These are phyloP conservation scores for Capsicum pubescens DNA, from an alignment of 257 asterid genomes.

Conservation along the genomic window DNA sequence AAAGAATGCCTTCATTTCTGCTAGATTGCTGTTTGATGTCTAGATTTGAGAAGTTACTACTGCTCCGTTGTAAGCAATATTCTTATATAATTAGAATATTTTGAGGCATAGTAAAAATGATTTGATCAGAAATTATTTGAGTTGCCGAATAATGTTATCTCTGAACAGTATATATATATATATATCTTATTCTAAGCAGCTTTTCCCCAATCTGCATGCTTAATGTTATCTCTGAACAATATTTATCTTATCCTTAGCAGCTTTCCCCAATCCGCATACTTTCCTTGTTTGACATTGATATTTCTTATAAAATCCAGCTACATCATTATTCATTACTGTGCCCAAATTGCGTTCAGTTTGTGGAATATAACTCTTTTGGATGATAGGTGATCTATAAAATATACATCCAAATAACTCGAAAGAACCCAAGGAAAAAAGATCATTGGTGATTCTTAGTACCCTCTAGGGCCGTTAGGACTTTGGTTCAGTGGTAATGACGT, in stretches of 20 bases:
- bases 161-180: not conserved
- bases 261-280: not conserved
- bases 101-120: conserved; percentile 23
- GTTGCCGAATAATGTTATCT: conserved; percentile 23
- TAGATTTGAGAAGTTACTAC: conserved; percentile 39
- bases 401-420: not conserved
- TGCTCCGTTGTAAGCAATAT: conserved; percentile 32
- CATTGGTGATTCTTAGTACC: not conserved
- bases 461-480: not conserved
- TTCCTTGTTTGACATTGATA: not conserved
- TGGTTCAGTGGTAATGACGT: not conserved
- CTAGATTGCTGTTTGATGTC: conserved; percentile 38
- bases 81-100: conserved; percentile 28
- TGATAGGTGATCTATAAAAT: not conserved
- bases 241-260: conserved; percentile 15
- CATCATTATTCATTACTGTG: not conserved
- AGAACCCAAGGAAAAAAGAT: not conserved
- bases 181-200: not conserved
- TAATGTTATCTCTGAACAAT: not conserved
- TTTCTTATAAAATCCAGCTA: not conserved
- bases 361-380: not conserved
- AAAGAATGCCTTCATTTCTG: conserved; percentile 37
- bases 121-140: conserved; percentile 4
- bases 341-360: not conserved
- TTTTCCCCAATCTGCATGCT: not conserved